Conservation (phyloP, 257 asterid species). For the Craterostigma plantagineum region DNA sequence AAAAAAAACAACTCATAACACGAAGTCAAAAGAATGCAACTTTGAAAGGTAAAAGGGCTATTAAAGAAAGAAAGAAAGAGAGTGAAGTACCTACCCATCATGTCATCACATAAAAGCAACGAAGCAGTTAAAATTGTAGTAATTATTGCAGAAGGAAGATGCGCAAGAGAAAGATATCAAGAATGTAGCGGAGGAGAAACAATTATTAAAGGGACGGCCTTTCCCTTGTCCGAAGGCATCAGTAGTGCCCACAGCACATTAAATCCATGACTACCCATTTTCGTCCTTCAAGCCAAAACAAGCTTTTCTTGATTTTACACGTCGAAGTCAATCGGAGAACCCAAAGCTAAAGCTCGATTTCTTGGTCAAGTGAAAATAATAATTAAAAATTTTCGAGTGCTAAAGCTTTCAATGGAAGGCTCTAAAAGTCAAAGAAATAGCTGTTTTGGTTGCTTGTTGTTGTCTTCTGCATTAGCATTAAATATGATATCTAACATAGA, state of each 20-base stretch:
- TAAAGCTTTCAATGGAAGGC: constrained; percentile 15
- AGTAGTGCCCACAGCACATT: constrained; percentile 37
- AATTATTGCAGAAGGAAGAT: too few relatives aligned
- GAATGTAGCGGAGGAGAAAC: not conserved
- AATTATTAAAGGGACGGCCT: constrained; percentile 27
- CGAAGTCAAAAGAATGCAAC: constrained; percentile 23
- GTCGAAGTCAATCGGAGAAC: constrained; percentile 24
- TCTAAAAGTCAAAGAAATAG: constrained; percentile 22
- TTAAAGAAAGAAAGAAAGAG: constrained; percentile 13
- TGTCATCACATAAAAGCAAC: constrained; percentile 11
- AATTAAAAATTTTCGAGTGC: constrained; percentile 5
- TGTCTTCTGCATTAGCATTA: constrained; percentile 12
- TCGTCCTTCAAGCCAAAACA: constrained; percentile 13
- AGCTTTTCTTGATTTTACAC: constrained; percentile 24
- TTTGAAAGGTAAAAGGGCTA: constrained; percentile 26
- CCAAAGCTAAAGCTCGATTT: constrained; percentile 20
- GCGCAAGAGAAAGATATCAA: not conserved
- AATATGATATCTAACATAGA: constrained; percentile 19
- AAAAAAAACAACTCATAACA: constrained; percentile 4
- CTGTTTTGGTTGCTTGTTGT: constrained; percentile 7
- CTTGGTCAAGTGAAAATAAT: not conserved
- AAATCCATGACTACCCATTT: constrained; percentile 30
- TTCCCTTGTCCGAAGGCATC: constrained; percentile 31
- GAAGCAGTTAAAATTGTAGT: constrained; percentile 2
- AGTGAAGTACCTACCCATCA: constrained; percentile 13